Evolutionary conservation across 2,329 filamentous ascomycete genomes (phyloP).

Genomic region (Fusarium sulawesiense): DNA sequence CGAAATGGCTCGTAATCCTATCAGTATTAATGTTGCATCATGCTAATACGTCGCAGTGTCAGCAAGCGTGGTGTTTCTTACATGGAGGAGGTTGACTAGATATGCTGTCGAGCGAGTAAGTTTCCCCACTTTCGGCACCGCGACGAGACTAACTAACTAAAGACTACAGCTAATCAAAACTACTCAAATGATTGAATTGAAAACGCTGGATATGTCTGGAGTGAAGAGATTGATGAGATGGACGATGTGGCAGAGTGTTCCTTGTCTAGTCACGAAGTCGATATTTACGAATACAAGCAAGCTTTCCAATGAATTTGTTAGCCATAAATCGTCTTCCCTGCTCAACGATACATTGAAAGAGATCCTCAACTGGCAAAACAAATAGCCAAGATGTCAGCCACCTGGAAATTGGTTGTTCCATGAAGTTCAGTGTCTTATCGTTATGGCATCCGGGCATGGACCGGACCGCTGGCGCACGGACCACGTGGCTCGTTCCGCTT

Average conservation of each 20-base stretch:
- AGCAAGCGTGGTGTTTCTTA: not conserved
- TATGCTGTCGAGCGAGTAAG: not conserved
- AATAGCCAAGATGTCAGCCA: accelerated
- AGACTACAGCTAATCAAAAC: no score
- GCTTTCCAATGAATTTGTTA: not conserved
- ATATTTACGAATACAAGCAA: not conserved
- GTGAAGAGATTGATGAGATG: not conserved
- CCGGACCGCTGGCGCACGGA: not conserved
- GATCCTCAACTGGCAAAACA: accelerated
- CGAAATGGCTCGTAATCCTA: not conserved
- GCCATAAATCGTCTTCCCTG: no score
- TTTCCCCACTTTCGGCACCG: no score
- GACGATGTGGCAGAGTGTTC: accelerated
- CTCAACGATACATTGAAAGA: not conserved
- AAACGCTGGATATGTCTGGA: no score
- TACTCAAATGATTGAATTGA: accelerated
- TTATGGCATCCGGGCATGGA: not conserved
- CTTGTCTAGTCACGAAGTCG: not conserved
- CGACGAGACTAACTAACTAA: not conserved
- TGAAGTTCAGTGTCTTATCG: not conserved
- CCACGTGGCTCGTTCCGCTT: not conserved
- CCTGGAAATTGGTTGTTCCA: not conserved
- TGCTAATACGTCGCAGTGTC: no score
- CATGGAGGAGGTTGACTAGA: not conserved
- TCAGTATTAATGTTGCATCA: no score